phyloP scores from a whole-genome alignment of 805 yeast species.

The Pichia kluyveri region DNA sequence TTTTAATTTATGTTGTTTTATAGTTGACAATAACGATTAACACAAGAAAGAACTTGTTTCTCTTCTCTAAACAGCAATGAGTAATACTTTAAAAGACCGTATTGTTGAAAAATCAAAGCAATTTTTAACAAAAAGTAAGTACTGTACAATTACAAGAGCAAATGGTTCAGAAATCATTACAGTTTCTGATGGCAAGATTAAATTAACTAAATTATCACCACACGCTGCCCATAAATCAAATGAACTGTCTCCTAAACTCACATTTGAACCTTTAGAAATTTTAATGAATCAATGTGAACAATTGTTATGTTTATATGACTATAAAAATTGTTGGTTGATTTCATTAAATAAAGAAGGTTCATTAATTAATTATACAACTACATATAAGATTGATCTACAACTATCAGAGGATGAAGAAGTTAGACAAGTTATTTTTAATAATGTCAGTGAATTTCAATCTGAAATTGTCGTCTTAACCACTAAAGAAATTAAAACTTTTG shows the following conservation, averaged over 20 bases:
- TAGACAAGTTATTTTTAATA: constrained; percentile 36
- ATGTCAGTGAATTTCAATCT: constrained; percentile 33
- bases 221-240: background rate
- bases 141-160: constrained; percentile 18
- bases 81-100: background rate
- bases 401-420: constrained; percentile 20
- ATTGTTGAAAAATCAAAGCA: constrained; percentile 3
- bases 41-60: too few relatives aligned
- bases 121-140: constrained; percentile 11
- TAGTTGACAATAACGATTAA: too few relatives aligned
- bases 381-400: constrained; percentile 6
- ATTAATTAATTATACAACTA: constrained; percentile 6
- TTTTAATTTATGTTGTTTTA: too few relatives aligned
- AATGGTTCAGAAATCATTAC: constrained; percentile 22
- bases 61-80: background rate
- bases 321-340: constrained; percentile 10
- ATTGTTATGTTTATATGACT: constrained; percentile 20
- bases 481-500: constrained; percentile 26
- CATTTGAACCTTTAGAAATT: constrained; percentile 20
- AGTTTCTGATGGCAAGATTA: constrained; percentile 13
- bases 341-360: constrained; percentile 17
- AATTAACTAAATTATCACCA: constrained; percentile 11
- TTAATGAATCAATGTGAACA: constrained; percentile 19
- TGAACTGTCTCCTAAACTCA: constrained; percentile 9
- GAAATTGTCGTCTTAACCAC: constrained; percentile 36